Base-by-base conservation (phyloP, 805 yeast genomes). In the Torulaspora gathmanii region DNA sequence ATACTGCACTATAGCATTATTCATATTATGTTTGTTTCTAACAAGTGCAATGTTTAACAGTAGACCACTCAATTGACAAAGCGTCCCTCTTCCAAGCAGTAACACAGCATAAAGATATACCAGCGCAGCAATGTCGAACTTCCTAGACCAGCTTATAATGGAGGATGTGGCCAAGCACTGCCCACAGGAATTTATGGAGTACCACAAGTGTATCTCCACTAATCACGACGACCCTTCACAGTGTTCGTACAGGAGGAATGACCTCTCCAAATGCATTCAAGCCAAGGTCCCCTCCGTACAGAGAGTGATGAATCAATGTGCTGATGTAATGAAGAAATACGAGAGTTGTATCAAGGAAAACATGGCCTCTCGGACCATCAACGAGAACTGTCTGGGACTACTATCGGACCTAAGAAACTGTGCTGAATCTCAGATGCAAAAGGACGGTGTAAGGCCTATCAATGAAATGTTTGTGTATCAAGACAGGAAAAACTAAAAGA, bases 101-200 rank as follows among this genome's bases (percentile, higher is more conserved):
- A 29, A 2, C 33, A 13, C n/a, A 29, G 33, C 25, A 22, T 10
- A 22, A 10, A 22, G 25, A 22, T 10, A 2, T 6, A 41, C 27
- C 37, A 22, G 33, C 7, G 4, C 29, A 19, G 37, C 25, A 27
- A 55, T 58, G 54, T 54, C 57, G 3, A 61, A 71, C 58, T 55
- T 71, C 10, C 64, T 86, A 25, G 95, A 86, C 64, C 90, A 86
- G 59, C 70, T 83, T 40, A 74, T 86, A 26, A 75, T 86, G 50
- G 89, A 85, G 50, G 95, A 86, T 57, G 84, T 84, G 46, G 89
- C 95, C 11, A 74, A 78, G 44, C 70, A 73, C 57, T 86, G 95
- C 61, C 93, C 95, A 0, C 79, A 77, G 49, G 75, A 80, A 57
- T 86, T 86, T 52, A 66, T 86, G 45, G 77, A 74, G 22, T 86